Evolutionary conservation across 495 filamentous ascomycete species (phyloP).

Genomic region (Penicillium ucsense): DNA sequence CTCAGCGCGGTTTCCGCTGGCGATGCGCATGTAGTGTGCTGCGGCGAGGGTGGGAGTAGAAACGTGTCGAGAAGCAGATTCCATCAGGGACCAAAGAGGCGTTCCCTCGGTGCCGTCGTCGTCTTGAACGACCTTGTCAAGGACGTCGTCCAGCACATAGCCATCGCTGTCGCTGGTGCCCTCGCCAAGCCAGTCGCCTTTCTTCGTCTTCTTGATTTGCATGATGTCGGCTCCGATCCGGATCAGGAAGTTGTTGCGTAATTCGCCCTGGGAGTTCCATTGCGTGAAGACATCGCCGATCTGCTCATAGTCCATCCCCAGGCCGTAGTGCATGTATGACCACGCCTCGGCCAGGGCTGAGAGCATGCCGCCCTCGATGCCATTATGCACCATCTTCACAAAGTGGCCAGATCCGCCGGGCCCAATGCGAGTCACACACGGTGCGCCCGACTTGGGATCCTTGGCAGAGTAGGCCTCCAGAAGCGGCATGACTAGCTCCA

Average conservation of each 20-base stretch:
- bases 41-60: constrained; percentile 54
- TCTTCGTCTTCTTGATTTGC: constrained; percentile 26
- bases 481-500: constrained; percentile 54
- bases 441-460: constrained; percentile 42
- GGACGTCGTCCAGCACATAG: constrained; percentile 53
- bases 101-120: constrained; percentile 60
- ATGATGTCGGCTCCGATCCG: constrained; percentile 57
- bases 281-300: constrained; percentile 65
- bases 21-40: constrained; percentile 56
- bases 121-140: constrained; percentile 72
- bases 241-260: constrained; percentile 53
- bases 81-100: constrained; percentile 52
- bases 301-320: constrained; percentile 53
- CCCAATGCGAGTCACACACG: constrained; percentile 54
- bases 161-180: constrained; percentile 19
- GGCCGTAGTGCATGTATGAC: constrained; percentile 49
- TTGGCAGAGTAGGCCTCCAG: constrained; percentile 53
- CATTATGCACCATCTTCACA: constrained; percentile 74
- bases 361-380: constrained; percentile 66
- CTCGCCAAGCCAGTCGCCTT: constrained; percentile 36
- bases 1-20: constrained; percentile 51
- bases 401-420: constrained; percentile 59
- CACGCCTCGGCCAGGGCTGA: constrained; percentile 53
- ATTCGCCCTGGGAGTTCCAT: constrained; percentile 51
- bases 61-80: constrained; percentile 53